Conservation (phyloP, 179 eudicot species). For the Amaranthus tricolor region DNA sequence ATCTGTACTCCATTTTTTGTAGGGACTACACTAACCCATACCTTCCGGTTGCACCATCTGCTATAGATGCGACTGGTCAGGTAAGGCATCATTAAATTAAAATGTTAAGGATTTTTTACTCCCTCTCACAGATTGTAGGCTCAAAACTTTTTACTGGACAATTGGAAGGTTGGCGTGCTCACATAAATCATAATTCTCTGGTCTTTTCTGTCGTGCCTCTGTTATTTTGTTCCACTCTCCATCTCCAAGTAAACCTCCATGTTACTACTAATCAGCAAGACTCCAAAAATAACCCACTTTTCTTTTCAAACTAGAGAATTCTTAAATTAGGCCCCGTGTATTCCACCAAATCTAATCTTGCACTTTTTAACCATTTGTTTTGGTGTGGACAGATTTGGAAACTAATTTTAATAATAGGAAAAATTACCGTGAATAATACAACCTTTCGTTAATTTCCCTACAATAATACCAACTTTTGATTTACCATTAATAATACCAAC, state of each 20-base stretch:
- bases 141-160: not conserved
- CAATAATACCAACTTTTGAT: too few relatives aligned
- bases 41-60: slow-evolving; percentile 96
- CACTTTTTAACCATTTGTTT: not conserved
- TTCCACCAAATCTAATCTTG: not conserved
- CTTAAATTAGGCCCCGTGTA: not conserved
- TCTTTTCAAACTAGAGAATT: not conserved
- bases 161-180: not conserved
- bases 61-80: slow-evolving; percentile 91
- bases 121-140: not conserved
- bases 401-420: too few relatives aligned
- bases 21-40: slow-evolving; percentile 97
- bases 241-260: not conserved
- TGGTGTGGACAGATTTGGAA: not conserved
- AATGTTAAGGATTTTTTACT: not conserved
- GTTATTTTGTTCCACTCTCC: not conserved
- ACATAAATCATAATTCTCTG: not conserved
- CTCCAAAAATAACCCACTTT: not conserved
- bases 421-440: too few relatives aligned
- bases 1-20: slow-evolving; percentile 21
- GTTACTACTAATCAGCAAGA: too few relatives aligned
- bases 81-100: slow-evolving; percentile 32
- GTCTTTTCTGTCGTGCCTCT: not conserved
- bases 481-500: too few relatives aligned
- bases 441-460: too few relatives aligned